phyloP scores from a whole-genome alignment of 768 basidiomycete species.

The Macrolepiota albuminosa region DNA sequence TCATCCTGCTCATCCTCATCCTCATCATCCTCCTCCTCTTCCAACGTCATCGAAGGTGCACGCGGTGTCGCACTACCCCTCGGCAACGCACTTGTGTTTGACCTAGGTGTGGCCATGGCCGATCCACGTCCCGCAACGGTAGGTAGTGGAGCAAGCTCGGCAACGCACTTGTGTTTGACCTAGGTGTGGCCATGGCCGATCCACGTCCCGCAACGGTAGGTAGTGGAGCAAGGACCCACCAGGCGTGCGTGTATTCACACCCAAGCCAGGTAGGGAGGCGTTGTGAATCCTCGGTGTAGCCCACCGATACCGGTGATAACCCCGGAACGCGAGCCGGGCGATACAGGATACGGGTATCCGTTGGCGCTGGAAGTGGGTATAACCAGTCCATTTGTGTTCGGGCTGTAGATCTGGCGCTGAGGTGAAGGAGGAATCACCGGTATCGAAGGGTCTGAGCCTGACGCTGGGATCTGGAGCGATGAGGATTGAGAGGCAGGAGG shows the following conservation, averaged over 20 bases:
- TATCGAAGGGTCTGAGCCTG: neutral
- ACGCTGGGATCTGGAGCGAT: neutral
- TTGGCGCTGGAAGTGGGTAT: constrained; percentile 3
- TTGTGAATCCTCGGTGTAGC: neutral
- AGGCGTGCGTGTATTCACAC: neutral
- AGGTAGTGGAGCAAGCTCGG: neutral
- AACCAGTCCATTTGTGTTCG: neutral
- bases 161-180: constrained; percentile 1
- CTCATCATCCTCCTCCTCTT: constrained; percentile 1
- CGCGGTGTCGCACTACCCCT: neutral
- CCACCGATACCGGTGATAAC: neutral
- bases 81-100: neutral
- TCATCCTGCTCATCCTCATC: constrained; percentile 4
- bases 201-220: neutral
- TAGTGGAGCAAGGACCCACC: neutral
- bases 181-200: neutral
- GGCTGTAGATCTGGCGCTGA: constrained; percentile 3
- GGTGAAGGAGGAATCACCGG: neutral
- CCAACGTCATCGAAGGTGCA: neutral
- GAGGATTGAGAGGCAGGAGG: constrained; percentile 1
- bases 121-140: neutral
- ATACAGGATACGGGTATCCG: neutral
- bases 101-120: neutral
- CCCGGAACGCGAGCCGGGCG: neutral
- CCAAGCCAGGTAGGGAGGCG: neutral